Percentiles rank a stretch among this genome's conserved stretches.
Conservation (phyloP, 306 rosid species). For the Inga oerstediana region DNA sequence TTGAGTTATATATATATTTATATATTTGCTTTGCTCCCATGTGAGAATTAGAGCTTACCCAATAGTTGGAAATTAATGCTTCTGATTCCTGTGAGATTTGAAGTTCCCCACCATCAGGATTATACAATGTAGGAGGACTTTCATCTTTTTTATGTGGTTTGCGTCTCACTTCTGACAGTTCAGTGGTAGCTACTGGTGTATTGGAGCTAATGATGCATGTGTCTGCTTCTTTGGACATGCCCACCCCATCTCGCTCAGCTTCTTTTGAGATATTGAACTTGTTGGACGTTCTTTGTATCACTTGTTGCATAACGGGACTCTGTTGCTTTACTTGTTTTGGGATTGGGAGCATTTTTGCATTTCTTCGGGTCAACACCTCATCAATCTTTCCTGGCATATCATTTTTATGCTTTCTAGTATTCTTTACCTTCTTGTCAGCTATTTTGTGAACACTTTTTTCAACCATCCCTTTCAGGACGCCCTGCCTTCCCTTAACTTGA, state of each 20-base stretch:
- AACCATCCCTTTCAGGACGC: constrained; percentile 41
- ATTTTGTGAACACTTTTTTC: constrained; percentile 49
- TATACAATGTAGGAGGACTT: constrained; percentile 25
- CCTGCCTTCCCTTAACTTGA: constrained; percentile 37
- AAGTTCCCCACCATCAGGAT: constrained; percentile 30
- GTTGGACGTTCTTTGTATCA: constrained; percentile 32
- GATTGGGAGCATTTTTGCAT: constrained; percentile 31
- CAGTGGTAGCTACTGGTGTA: constrained; percentile 15
- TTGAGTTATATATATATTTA: not conserved
- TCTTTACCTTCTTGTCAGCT: constrained; percentile 45
- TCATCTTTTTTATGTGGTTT: constrained; percentile 24
- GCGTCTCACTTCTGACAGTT: constrained; percentile 17
- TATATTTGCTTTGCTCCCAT: constrained; percentile 23
- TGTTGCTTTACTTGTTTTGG: constrained; percentile 45
- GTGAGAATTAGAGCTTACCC: constrained; percentile 38
- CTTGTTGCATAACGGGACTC: constrained; percentile 44
- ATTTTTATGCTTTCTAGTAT: constrained; percentile 41
- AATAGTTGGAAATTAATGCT: constrained; percentile 29
- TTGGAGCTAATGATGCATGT: constrained; percentile 19
- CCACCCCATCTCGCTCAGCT: constrained; percentile 30
- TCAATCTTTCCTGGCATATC: constrained; percentile 52
- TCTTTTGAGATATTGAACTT: constrained; percentile 37
- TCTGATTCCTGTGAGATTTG: constrained; percentile 21
- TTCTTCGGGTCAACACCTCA: constrained; percentile 48
- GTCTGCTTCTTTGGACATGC: constrained; percentile 30